Evolutionary conservation across 306 rosid genomes (phyloP).

Genomic region (Begonia loranthoides): DNA sequence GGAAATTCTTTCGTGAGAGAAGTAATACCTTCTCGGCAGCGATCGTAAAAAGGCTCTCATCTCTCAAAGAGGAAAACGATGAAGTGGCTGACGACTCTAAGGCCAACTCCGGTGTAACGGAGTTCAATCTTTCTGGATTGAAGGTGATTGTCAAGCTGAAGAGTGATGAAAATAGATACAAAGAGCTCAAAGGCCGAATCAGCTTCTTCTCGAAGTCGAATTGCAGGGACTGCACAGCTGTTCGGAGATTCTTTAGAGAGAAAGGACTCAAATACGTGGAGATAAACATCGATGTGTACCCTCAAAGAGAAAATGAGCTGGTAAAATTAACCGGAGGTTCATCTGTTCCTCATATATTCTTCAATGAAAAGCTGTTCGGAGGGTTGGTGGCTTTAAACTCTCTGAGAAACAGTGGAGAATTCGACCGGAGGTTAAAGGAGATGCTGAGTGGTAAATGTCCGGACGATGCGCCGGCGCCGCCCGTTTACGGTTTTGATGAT

Average conservation of each 20-base stretch:
- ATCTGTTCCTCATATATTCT: conserved; percentile 79
- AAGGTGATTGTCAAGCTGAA: conserved; percentile 47
- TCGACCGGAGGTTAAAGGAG: conserved; percentile 52
- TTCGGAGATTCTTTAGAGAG: conserved; percentile 49
- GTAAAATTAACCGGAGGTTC: conserved; percentile 39
- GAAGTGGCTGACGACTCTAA: conserved; percentile 4
- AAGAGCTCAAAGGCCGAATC: conserved; percentile 47
- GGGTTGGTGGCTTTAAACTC: conserved; percentile 82
- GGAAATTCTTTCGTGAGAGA: conserved; percentile 47
- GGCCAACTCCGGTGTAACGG: conserved; percentile 23
- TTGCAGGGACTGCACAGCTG: conserved; percentile 86
- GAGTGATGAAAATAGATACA: conserved; percentile 6
- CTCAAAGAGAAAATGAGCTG: conserved; percentile 54
- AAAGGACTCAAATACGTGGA: conserved; percentile 50
- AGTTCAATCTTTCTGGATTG: conserved; percentile 53
- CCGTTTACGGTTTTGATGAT: conserved; percentile 56
- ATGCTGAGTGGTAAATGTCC: conserved; percentile 31
- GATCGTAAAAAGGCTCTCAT: conserved; percentile 37
- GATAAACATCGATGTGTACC: conserved; percentile 81
- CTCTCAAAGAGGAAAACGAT: conserved; percentile 21
- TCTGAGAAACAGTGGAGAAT: conserved; percentile 63
- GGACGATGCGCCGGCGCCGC: conserved; percentile 48
- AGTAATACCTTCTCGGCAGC: conserved; percentile 49
- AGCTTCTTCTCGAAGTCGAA: conserved; percentile 76
- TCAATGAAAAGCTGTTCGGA: conserved; percentile 80